Evolutionary conservation across 2,329 filamentous ascomycete genomes (phyloP), one percentile per base, ranked within the genome.

Genomic region (Arachnopeziza araneosa): DNA sequence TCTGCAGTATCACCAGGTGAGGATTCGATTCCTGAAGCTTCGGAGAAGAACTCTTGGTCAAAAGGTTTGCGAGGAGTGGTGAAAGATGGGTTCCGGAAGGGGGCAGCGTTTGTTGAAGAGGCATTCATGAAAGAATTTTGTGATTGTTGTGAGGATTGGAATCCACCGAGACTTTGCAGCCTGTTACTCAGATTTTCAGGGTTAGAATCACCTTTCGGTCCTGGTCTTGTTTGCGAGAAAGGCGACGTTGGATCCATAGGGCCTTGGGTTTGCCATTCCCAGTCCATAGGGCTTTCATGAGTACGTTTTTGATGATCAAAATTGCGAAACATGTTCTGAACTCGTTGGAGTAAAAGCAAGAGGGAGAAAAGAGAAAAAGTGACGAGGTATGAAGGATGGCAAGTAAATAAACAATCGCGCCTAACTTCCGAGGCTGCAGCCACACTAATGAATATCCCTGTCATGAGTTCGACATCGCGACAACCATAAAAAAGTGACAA

Each of bases 201-300:
- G 30, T 52, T 44, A 9, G 23, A 19, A 32, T 54, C 49, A 72
- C 70, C 55, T 57, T 68, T 70, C 19, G 66, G 64, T 22, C 66
- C 64, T 49, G 62, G 59, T 22, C 67, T 64, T 19, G 64, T 59
- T 49, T 84, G 81, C 22, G 80, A 77, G 71, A 87, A 87, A 1
- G 85, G 85, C 64, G 84, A 86, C 10, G 82, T 83, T 21, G 79
- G 79, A 73, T 87, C 85, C 62, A 84, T 73, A 21, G 83, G 83
- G 1, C 80, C 83, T 54, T 76, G 73, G 26, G 77, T 78, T 67
- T 86, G 80, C 71, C 84, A 87, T 70, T 87, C 83, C 82, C 83
- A 88, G 67, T 87, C 85, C 85, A 88, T 88, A 64, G 77, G 83
- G 63, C 82, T 77, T 73, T 87, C 84, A 64, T 77, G 80, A 1